These are phyloP conservation scores for Westerdykella sp. DNA, from an alignment of 2,329 filamentous ascomycete species.

Conservation along the genomic window DNA sequence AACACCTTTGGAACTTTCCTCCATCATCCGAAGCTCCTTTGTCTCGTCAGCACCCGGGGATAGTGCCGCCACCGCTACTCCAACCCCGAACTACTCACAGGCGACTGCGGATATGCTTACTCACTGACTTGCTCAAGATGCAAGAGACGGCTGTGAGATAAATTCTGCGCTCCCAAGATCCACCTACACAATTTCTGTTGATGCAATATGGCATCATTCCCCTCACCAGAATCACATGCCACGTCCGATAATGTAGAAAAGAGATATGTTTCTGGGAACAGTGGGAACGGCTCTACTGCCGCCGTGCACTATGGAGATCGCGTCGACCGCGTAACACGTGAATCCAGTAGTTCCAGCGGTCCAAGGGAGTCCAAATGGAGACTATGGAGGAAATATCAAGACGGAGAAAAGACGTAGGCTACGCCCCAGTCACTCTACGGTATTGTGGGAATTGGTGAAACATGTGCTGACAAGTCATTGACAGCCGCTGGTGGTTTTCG, in stretches of 20 bases:
- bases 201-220: slow-evolving; percentile 6
- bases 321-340: background rate
- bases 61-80: no score
- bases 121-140: no score
- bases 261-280: slow-evolving; percentile 2
- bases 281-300: slow-evolving; percentile 2
- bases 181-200: background rate
- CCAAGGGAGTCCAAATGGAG: slow-evolving; percentile 1
- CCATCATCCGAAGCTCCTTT: no score
- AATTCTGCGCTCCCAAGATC: no score
- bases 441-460: no score
- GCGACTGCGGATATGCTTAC: no score
- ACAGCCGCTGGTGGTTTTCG: slow-evolving; percentile 37
- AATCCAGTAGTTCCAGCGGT: background rate
- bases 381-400: slow-evolving; percentile 8
- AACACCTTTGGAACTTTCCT: no score
- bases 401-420: slow-evolving; percentile 12
- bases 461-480: background rate
- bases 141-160: no score
- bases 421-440: no score
- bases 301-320: slow-evolving; percentile 1
- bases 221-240: slow-evolving; percentile 1
- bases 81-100: no score
- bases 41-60: no score
- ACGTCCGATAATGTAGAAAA: slow-evolving; percentile 3